phyloP scores from a whole-genome alignment of 345 rosid genomes.

The Linum usitatissimum region DNA sequence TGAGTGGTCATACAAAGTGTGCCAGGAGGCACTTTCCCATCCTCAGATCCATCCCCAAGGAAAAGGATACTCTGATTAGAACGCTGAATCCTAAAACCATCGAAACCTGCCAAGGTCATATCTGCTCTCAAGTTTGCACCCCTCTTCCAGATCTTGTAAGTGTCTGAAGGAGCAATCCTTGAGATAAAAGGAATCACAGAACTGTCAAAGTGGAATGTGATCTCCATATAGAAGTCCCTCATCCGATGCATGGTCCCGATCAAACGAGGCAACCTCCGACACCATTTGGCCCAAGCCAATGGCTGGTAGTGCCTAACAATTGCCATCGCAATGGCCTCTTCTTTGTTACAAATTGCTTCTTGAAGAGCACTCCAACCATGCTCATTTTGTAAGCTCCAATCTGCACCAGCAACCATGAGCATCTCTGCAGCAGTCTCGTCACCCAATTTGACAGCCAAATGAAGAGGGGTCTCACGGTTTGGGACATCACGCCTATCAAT shows the following conservation, averaged over 20 bases:
- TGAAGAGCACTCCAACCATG: conserved; percentile 97
- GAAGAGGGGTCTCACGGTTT: conserved; percentile 87
- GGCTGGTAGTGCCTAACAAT: conserved; percentile 86
- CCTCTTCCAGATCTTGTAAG: conserved; percentile 88
- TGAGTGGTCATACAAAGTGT: conserved; percentile 83
- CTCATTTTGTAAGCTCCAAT: conserved; percentile 92
- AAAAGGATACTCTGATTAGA: conserved; percentile 85
- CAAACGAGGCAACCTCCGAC: conserved; percentile 84
- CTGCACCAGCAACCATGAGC: conserved; percentile 91
- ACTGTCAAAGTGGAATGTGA: conserved; percentile 89
- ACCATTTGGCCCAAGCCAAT: conserved; percentile 97
- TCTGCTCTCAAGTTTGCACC: conserved; percentile 93
- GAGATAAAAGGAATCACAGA: conserved; percentile 89
- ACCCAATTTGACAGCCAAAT: conserved; percentile 81
- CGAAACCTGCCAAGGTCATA: conserved; percentile 97
- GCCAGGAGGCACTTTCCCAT: conserved; percentile 61
- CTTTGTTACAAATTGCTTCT: conserved; percentile 79
- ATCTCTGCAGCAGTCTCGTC: conserved; percentile 70
- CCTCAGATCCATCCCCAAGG: conserved; percentile 93
- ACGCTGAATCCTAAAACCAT: conserved; percentile 82
- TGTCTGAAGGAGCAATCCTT: conserved; percentile 89
- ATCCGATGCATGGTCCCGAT: conserved; percentile 65
- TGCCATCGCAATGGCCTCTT: conserved; percentile 65
- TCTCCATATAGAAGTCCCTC: conserved; percentile 97
- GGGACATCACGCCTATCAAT: conserved; percentile 85